A percentile compares a stretch with the other conserved stretches of the same genome.
These are phyloP conservation scores for Serendipita sp. DNA, from an alignment of 768 basidiomycete genomes.

Conservation along the genomic window DNA sequence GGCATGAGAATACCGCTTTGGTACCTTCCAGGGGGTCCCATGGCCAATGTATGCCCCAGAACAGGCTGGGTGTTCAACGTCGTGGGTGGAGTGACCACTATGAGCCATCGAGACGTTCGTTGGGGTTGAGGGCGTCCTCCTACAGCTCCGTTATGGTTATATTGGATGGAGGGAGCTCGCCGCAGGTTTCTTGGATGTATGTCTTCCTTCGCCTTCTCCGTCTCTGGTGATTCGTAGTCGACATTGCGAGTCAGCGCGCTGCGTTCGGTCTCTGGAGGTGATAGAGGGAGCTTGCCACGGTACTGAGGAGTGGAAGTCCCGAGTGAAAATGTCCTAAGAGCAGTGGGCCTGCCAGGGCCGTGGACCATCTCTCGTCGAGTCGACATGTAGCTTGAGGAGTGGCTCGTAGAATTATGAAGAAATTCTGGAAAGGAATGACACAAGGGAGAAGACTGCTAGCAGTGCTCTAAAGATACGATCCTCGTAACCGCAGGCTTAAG, in stretches of 20 bases:
- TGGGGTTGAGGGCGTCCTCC: background rate
- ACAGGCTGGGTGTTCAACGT: conserved; percentile 43
- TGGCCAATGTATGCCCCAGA: conserved; percentile 40
- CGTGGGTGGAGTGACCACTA: conserved; percentile 51
- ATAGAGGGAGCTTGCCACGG: background rate
- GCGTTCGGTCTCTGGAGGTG: conserved; percentile 3
- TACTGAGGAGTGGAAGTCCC: background rate
- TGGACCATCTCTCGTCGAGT: background rate
- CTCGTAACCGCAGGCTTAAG: background rate
- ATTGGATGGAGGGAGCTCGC: background rate
- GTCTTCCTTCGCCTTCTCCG: background rate
- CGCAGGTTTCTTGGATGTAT: background rate
- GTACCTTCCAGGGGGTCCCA: conserved; percentile 43
- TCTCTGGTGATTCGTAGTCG: background rate
- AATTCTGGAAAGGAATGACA: background rate
- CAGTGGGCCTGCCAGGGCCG: background rate
- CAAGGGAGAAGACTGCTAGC: background rate
- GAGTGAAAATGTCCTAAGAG: background rate
- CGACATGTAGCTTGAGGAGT: background rate
- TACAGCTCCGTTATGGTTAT: background rate
- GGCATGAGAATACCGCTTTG: conserved; percentile 62
- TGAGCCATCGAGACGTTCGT: conserved; percentile 32
- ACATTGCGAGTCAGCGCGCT: background rate
- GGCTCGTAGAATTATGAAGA: background rate
- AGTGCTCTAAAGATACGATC: background rate